These are phyloP conservation scores for Penicillium polonicum DNA, from an alignment of 2,329 filamentous ascomycete genomes.

Conservation along the genomic window DNA sequence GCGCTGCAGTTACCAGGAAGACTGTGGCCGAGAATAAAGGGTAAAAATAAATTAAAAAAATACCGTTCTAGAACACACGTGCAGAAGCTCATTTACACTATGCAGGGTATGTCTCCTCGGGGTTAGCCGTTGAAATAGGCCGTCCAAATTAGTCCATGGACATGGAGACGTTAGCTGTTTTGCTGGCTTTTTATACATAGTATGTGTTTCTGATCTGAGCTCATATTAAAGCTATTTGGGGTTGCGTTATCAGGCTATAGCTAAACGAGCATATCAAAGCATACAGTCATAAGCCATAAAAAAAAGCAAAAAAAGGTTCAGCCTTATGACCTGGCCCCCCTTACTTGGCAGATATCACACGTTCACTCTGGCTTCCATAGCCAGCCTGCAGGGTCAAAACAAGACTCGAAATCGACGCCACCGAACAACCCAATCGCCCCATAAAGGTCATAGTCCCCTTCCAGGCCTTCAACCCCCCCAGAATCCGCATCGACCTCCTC, in stretches of 20 bases:
- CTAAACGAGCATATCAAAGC: too few species aligned
- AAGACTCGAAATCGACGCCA: constrained; percentile 59
- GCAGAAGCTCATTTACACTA: constrained; percentile 7
- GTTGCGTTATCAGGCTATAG: not conserved
- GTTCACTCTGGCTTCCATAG: constrained; percentile 36
- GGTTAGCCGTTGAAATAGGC: constrained; percentile 14
- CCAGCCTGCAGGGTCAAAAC: constrained; percentile 52
- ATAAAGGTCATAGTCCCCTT: constrained; percentile 66
- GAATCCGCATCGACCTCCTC: constrained; percentile 58
- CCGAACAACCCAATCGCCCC: constrained; percentile 62
- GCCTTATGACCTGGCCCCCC: constrained; percentile 9
- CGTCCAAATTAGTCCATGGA: not conserved
- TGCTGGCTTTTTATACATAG: not conserved
- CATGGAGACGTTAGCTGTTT: not conserved
- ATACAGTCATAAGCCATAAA: not conserved
- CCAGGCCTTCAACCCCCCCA: constrained; percentile 62
- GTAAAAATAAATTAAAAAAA: not conserved
- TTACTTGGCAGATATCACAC: constrained; percentile 1
- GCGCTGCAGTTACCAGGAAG: constrained; percentile 21
- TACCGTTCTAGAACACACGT: constrained; percentile 24
- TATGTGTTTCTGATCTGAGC: not conserved
- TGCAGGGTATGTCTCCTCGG: constrained; percentile 10
- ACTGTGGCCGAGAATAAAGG: not conserved
- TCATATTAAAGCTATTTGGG: not conserved
- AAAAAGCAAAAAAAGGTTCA: constrained; percentile 2